phyloP scores from a whole-genome alignment of 2,329 filamentous ascomycete species.

The Pyrenochaeta sp. region DNA sequence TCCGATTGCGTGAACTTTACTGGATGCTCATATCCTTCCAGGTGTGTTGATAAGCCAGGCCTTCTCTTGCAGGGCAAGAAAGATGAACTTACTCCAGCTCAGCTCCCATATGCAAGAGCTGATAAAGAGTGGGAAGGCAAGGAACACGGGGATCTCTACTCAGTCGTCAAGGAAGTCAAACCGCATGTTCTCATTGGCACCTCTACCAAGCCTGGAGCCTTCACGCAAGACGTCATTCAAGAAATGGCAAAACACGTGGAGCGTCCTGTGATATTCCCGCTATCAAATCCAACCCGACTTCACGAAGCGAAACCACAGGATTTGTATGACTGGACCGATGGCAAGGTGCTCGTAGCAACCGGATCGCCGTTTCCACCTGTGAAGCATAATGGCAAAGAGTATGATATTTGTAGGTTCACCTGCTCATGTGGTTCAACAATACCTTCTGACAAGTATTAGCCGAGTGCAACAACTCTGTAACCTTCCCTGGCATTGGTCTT shows the following conservation, averaged over 20 bases:
- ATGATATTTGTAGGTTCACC: slow-evolving; percentile 61
- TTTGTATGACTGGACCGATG: slow-evolving; percentile 79
- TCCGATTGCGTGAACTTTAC: fast-evolving
- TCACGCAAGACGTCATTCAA: slow-evolving; percentile 75
- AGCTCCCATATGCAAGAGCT: slow-evolving; percentile 71
- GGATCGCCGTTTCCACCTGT: slow-evolving; percentile 84
- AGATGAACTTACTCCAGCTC: slow-evolving; percentile 70
- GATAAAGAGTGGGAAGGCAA: slow-evolving; percentile 70
- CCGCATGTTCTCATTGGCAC: slow-evolving; percentile 87
- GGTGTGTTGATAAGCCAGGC: slow-evolving; percentile 83
- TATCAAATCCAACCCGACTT: slow-evolving; percentile 84
- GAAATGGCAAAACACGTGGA: slow-evolving; percentile 79
- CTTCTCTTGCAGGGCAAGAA: slow-evolving; percentile 72
- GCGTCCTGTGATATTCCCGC: slow-evolving; percentile 84
- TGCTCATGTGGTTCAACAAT: neutral
- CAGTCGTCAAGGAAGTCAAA: slow-evolving; percentile 73
- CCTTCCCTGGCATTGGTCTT: slow-evolving; percentile 86
- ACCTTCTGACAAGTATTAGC: slow-evolving; percentile 55
- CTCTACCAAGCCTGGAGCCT: slow-evolving; percentile 78
- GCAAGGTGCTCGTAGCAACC: slow-evolving; percentile 80
- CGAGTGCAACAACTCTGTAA: slow-evolving; percentile 89
- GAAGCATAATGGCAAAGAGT: slow-evolving; percentile 62
- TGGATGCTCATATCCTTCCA: slow-evolving; percentile 44
- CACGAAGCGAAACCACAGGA: slow-evolving; percentile 84
- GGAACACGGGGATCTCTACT: slow-evolving; percentile 66